Evolutionary conservation across 768 basidiomycete genomes (phyloP).

Genomic region (Boletus rubroflammeus): DNA sequence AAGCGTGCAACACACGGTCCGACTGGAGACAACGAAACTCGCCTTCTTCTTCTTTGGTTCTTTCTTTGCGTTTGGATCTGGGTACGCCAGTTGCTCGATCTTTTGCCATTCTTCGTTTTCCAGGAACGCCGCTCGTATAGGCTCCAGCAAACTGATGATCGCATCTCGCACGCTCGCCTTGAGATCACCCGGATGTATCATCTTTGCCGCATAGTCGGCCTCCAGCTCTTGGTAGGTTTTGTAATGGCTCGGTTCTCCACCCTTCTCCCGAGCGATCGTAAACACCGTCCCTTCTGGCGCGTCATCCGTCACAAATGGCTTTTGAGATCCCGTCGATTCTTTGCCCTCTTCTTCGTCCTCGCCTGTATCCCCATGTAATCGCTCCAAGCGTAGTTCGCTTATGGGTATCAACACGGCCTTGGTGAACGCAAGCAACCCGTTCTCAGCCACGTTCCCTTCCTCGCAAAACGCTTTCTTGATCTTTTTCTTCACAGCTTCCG

Average conservation of each 20-base stretch:
- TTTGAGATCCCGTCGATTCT: conserved; percentile 48
- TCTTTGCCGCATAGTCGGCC: conserved; percentile 69
- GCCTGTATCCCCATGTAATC: conserved; percentile 41
- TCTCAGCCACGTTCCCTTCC: conserved; percentile 83
- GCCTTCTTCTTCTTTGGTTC: conserved; percentile 64
- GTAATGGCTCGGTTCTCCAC: conserved; percentile 74
- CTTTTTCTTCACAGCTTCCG: conserved; percentile 82
- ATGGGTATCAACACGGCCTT: conserved; percentile 88
- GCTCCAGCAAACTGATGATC: conserved; percentile 71
- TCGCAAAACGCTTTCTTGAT: conserved; percentile 93
- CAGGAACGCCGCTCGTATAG: conserved; percentile 76
- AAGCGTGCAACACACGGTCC: neutral
- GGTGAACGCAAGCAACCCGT: conserved; percentile 84
- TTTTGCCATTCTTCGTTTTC: conserved; percentile 77
- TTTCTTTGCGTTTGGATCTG: conserved; percentile 62
- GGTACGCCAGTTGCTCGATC: conserved; percentile 79
- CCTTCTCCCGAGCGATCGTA: conserved; percentile 71
- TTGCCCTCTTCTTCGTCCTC: conserved; percentile 42
- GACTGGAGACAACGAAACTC: neutral
- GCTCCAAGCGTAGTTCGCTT: conserved; percentile 67
- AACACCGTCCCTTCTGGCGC: conserved; percentile 85
- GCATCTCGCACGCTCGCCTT: conserved; percentile 75
- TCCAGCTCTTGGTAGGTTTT: conserved; percentile 59
- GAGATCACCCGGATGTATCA: conserved; percentile 86
- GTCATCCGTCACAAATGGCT: conserved; percentile 59